A percentile compares a stretch with the other conserved stretches of the same genome.
phyloP scores from a whole-genome alignment of 2,329 filamentous ascomycete species.

The Stachybotrys echinatus region DNA sequence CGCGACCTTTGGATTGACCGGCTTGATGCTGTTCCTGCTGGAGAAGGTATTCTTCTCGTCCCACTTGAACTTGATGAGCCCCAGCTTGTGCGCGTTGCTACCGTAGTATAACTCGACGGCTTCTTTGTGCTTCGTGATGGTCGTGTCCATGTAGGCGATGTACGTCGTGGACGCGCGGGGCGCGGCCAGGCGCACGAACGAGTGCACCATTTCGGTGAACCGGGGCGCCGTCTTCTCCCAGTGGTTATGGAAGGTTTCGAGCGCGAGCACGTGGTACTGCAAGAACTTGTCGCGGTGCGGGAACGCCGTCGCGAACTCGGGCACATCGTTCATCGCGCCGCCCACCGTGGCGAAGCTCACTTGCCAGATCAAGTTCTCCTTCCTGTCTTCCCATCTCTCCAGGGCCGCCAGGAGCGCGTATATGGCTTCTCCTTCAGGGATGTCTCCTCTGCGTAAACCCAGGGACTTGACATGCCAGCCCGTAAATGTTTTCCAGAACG shows the following conservation, averaged over 20 bases:
- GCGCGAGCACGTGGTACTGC: conserved; percentile 58
- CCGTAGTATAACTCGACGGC: conserved; percentile 52
- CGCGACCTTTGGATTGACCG: too few species aligned
- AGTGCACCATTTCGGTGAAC: neutral
- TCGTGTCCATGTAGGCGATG: conserved; percentile 48
- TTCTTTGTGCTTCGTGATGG: conserved; percentile 26
- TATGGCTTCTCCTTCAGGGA: conserved; percentile 10
- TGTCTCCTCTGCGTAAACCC: conserved; percentile 42
- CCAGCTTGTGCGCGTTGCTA: conserved; percentile 39
- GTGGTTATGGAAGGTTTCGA: conserved; percentile 32
- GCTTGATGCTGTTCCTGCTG: conserved; percentile 52
- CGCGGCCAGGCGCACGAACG: too few species aligned
- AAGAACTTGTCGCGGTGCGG: conserved; percentile 59
- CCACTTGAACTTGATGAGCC: conserved; percentile 43
- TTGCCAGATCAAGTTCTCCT: conserved; percentile 53
- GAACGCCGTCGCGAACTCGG: conserved; percentile 53
- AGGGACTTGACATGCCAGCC: too few species aligned
- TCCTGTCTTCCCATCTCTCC: conserved; percentile 37
- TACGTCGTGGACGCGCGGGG: conserved; percentile 44
- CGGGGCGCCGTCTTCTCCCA: conserved; percentile 56
- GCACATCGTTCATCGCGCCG: conserved; percentile 52
- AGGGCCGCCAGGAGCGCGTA: conserved; percentile 19
- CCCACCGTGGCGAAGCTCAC: conserved; percentile 58
- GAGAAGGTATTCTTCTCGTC: conserved; percentile 52
- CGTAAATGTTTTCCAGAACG: neutral